A percentile compares a stretch with the other conserved stretches of the same genome.
phyloP scores from a whole-genome alignment of 2,329 filamentous ascomycete genomes.

The Dactylellina leptospora region DNA sequence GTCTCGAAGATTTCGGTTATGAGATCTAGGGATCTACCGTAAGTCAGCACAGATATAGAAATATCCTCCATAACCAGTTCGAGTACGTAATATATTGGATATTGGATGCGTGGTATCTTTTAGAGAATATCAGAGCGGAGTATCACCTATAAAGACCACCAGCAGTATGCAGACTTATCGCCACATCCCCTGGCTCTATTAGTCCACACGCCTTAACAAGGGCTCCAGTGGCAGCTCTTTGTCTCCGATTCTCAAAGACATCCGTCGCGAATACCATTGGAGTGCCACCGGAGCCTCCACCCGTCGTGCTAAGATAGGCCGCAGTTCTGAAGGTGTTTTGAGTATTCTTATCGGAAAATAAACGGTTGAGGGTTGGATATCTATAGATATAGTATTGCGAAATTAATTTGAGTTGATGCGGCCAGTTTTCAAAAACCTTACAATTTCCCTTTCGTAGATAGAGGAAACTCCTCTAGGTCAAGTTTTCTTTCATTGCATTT shows the following conservation, averaged over 20 bases:
- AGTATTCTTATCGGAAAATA: constrained; percentile 58
- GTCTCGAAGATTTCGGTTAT: constrained; percentile 61
- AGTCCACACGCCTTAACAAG: constrained; percentile 59
- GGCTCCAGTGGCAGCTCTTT: constrained; percentile 59
- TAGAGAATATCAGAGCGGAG: too few species aligned
- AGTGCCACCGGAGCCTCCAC: constrained; percentile 58
- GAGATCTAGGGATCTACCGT: constrained; percentile 61
- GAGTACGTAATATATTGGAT: constrained; percentile 55
- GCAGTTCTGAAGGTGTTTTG: constrained; percentile 59
- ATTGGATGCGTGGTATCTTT: too few species aligned
- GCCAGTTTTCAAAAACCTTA: background rate
- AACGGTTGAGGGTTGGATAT: constrained; percentile 59
- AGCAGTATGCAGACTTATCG: constrained; percentile 60
- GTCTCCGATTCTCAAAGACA: constrained; percentile 61
- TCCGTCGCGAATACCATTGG: constrained; percentile 62
- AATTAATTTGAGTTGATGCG: background rate
- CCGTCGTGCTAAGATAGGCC: constrained; percentile 62
- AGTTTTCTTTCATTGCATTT: constrained; percentile 2
- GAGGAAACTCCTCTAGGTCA: constrained; percentile 15
- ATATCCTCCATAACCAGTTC: background rate
- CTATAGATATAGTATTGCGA: constrained; percentile 54
- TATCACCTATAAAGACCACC: constrained; percentile 61
- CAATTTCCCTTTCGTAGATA: constrained; percentile 34
- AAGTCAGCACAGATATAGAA: too few species aligned
- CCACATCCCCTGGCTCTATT: constrained; percentile 60